Conservation (phyloP, 768 basidiomycete species). For the Boletus bicolor region DNA sequence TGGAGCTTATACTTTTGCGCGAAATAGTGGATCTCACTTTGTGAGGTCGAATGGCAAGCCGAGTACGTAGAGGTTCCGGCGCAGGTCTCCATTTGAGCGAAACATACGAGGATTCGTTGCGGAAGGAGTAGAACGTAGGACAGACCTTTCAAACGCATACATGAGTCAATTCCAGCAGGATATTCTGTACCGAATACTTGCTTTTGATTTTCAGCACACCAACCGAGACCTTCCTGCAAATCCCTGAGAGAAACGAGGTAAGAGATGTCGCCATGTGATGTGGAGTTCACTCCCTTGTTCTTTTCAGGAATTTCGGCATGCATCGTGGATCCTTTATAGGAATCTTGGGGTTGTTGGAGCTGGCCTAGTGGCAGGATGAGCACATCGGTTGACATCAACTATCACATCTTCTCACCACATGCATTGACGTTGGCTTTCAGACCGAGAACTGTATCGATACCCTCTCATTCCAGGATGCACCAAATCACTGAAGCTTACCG, state of each 20-base stretch:
- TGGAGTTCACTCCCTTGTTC: constrained; percentile 11
- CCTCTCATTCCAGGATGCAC: neutral
- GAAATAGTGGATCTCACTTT: constrained; percentile 46
- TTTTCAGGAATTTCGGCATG: neutral
- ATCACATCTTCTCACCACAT: constrained; percentile 9
- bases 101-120: constrained; percentile 6
- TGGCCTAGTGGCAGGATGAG: constrained; percentile 14
- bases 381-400: neutral
- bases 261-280: neutral
- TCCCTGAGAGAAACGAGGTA: constrained; percentile 13
- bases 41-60: constrained; percentile 79
- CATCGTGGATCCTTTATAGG: neutral
- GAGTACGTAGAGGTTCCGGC: constrained; percentile 82
- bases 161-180: constrained; percentile 7
- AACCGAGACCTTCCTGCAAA: constrained; percentile 36
- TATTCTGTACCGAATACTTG: constrained; percentile 33
- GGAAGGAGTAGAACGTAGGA: constrained; percentile 26
- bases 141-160: constrained; percentile 35
- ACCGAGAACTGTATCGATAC: neutral
- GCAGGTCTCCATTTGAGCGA: constrained; percentile 38
- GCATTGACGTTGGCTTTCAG: constrained; percentile 2
- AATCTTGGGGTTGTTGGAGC: constrained; percentile 8
- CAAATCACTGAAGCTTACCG: constrained; percentile 27
- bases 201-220: constrained; percentile 53
- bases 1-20: neutral